These are phyloP conservation scores for Plasmodium ovale DNA, from an alignment of 169 alveolate genomes.

Conservation along the genomic window DNA sequence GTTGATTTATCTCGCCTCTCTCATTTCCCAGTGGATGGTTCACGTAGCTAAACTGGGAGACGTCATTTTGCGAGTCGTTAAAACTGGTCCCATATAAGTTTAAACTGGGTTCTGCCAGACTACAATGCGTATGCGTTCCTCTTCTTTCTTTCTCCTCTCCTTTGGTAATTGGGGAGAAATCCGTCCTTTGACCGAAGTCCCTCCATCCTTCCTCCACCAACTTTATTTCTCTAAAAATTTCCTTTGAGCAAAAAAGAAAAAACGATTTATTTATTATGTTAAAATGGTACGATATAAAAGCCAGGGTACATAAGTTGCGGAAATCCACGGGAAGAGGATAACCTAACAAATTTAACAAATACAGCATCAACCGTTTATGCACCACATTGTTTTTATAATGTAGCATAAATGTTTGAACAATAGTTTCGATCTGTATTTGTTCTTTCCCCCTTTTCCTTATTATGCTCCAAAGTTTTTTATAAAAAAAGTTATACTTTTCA, in stretches of 20 bases:
- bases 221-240: constrained; percentile 11
- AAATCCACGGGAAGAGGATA: constrained; percentile 5
- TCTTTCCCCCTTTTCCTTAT: constrained; percentile 5
- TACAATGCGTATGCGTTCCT: not conserved
- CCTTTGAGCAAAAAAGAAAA: not conserved
- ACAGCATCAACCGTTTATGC: constrained; percentile 10
- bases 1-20: no score
- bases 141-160: not conserved
- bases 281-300: constrained; percentile 44
- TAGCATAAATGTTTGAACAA: constrained; percentile 43
- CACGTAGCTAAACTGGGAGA: no score
- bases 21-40: no score
- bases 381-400: constrained; percentile 54
- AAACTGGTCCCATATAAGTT: no score
- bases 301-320: constrained; percentile 1
- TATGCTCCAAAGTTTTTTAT: constrained; percentile 34
- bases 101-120: no score
- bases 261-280: constrained; percentile 21
- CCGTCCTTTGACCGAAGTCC: not conserved
- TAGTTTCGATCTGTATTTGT: constrained; percentile 11
- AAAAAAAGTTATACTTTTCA: constrained; percentile 26
- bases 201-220: not conserved
- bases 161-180: not conserved
- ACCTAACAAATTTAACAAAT: constrained; percentile 1
- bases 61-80: no score